Evolutionary conservation across 305 asterid species (phyloP), one percentile per base, ranked within the genome.

Genomic region (Coffea humblotiana): DNA sequence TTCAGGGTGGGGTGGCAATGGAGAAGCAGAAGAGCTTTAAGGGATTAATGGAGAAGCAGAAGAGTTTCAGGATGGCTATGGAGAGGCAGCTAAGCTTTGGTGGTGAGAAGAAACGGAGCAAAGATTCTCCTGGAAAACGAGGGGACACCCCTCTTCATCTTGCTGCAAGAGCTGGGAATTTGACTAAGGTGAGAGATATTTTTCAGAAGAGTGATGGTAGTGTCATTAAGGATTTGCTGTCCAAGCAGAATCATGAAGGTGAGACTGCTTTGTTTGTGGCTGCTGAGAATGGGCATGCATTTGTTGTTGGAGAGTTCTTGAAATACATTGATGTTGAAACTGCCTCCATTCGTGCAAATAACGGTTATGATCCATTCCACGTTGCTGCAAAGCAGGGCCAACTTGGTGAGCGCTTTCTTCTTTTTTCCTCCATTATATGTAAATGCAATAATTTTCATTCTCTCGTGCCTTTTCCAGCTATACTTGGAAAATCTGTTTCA

Each of bases 1-100:
- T 90, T 84, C 88, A 88, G 5, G 81, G 75, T 29, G 90, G 84
- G 77, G 80, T 71, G 64, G 79, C 77, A 19, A 88, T 94, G 91
- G 99, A 95, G 86, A 94, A 91, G 82, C 99, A 94, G 84, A 92
- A 87, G 86, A 94, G 97, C 85, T 94, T 94, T 70, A 88, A 83
- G 83, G 99, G 99, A 18, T 88, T 94, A 65, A 90, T 94, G 94
- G 99, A 94, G 86, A 96, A 96, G 88, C 99, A 96, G 84, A 94
- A 90, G 77, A 96, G 99, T 83, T 96, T 96, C 72, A 88, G 96
- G 87, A 88, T 94, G 83, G 96, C 93, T 51, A 89, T 96, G 96
- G 99, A 96, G 90, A 92, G 97, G 75, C 97, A 96, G 83, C 77
- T 90, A 27, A 96, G 97, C 82, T 94, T 94, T 76, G 97, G 93